A percentile compares a stretch with the other conserved stretches of the same genome.
phyloP scores from a whole-genome alignment of 2,329 filamentous ascomycete species.

The Sporothrix schenckii region DNA sequence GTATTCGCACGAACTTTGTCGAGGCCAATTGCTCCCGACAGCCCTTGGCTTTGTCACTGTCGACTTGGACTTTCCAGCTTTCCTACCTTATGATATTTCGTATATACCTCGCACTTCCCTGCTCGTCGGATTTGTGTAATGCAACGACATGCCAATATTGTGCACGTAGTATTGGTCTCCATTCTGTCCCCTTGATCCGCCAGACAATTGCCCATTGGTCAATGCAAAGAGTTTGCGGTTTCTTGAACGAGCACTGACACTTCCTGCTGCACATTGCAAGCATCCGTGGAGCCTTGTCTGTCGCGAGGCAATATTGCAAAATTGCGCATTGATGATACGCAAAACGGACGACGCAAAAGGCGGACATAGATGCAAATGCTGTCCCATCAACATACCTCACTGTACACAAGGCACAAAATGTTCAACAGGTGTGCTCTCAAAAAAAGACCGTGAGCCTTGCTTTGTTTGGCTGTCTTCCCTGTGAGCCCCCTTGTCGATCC shows the following conservation, averaged over 20 bases:
- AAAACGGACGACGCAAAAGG: neutral
- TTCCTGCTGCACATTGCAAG: neutral
- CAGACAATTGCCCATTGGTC: neutral
- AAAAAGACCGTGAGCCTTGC: slow-evolving; percentile 20
- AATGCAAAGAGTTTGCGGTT: slow-evolving; percentile 1
- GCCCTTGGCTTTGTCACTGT: neutral
- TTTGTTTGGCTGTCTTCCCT: neutral
- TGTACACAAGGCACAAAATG: neutral
- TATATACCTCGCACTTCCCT: too few relatives aligned
- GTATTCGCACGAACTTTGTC: neutral
- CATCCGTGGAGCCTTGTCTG: neutral
- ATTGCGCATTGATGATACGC: neutral
- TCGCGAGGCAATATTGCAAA: neutral
- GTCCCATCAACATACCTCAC: neutral
- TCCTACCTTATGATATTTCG: too few relatives aligned
- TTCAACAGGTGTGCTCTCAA: neutral
- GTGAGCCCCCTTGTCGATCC: slow-evolving; percentile 1
- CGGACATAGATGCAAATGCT: slow-evolving; percentile 6
- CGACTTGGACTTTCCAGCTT: too few relatives aligned
- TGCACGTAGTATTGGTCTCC: neutral
- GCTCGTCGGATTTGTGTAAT: neutral
- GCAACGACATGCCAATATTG: neutral
- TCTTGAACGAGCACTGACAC: too few relatives aligned
- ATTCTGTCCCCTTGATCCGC: slow-evolving; percentile 1
- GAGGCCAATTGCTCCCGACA: neutral